phyloP scores from a whole-genome alignment of 495 filamentous ascomycete genomes.

The Neurospora intermedia region DNA sequence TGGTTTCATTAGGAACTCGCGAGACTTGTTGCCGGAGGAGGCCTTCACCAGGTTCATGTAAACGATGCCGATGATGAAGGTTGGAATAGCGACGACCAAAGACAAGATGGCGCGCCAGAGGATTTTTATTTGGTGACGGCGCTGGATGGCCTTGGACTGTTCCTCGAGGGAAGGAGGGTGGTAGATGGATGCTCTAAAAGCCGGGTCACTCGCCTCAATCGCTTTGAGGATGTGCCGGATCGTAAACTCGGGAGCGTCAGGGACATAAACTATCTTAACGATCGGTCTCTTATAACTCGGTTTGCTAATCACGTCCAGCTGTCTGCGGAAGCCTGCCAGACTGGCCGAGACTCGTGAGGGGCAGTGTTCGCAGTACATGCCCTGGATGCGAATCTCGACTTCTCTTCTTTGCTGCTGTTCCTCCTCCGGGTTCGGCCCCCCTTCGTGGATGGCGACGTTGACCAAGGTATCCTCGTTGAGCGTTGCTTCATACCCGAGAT shows the following conservation, averaged over 20 bases:
- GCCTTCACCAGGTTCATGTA: conserved; percentile 67
- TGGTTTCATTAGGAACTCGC: conserved; percentile 54
- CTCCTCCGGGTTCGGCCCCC: conserved; percentile 8
- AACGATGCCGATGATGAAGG: conserved; percentile 81
- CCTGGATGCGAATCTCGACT: conserved; percentile 58
- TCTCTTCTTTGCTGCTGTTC: conserved; percentile 37
- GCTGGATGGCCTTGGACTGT: conserved; percentile 59
- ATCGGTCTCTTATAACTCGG: conserved; percentile 47
- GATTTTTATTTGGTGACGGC: conserved; percentile 49
- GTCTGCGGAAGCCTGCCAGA: conserved; percentile 20
- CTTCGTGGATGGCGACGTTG: conserved; percentile 5
- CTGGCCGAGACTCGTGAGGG: conserved; percentile 45
- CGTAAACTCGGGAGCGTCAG: conserved; percentile 58
- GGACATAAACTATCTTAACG: conserved; percentile 59
- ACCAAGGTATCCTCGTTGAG: conserved; percentile 37
- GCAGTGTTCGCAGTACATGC: conserved; percentile 85
- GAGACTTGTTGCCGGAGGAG: conserved; percentile 38
- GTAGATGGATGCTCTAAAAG: conserved; percentile 58
- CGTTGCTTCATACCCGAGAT: conserved; percentile 65
- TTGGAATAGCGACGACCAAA: conserved; percentile 67
- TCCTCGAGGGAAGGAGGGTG: conserved; percentile 82
- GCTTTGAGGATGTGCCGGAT: conserved; percentile 60
- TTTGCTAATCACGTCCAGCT: conserved; percentile 36
- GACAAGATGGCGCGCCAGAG: conserved; percentile 58
- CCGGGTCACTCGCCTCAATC: conserved; percentile 52